Conservation (phyloP, 2,329 filamentous ascomycete species). For the Phaeosphaeriaceae sp. region DNA sequence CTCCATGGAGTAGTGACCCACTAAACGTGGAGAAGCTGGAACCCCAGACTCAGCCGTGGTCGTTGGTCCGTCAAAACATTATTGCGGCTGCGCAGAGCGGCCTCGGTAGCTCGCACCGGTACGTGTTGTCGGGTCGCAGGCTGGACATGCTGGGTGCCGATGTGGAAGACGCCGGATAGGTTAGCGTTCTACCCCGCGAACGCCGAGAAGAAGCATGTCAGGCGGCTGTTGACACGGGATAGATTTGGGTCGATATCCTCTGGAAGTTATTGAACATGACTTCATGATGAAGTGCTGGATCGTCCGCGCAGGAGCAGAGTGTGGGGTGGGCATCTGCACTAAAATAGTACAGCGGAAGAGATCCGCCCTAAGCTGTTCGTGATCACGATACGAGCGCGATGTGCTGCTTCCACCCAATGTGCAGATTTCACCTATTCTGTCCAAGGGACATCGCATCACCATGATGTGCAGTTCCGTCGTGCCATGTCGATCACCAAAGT, state of each 20-base stretch:
- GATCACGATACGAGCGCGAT: no score
- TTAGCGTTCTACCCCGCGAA: slow-evolving; percentile 1
- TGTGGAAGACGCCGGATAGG: neutral
- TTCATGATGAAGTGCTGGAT: neutral
- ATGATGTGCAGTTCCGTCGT: neutral
- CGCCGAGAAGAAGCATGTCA: neutral
- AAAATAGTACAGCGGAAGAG: neutral
- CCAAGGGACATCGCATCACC: no score
- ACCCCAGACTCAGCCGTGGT: slow-evolving; percentile 13
- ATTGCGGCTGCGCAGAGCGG: neutral
- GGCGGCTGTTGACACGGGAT: neutral
- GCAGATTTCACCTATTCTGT: no score
- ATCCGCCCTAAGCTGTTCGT: neutral
- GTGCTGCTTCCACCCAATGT: no score
- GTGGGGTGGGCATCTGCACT: neutral
- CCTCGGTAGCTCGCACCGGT: slow-evolving; percentile 2
- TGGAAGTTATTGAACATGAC: neutral
- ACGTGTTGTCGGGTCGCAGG: neutral
- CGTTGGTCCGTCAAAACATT: slow-evolving; percentile 2
- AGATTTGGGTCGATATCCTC: neutral
- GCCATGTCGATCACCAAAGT: neutral
- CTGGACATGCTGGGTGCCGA: neutral
- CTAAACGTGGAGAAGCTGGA: slow-evolving; percentile 11
- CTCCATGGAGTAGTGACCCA: slow-evolving; percentile 6
- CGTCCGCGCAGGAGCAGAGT: neutral